These are phyloP conservation scores for Meripilus lineatus DNA, from an alignment of 1,284 basidiomycete genomes.

Conservation along the genomic window DNA sequence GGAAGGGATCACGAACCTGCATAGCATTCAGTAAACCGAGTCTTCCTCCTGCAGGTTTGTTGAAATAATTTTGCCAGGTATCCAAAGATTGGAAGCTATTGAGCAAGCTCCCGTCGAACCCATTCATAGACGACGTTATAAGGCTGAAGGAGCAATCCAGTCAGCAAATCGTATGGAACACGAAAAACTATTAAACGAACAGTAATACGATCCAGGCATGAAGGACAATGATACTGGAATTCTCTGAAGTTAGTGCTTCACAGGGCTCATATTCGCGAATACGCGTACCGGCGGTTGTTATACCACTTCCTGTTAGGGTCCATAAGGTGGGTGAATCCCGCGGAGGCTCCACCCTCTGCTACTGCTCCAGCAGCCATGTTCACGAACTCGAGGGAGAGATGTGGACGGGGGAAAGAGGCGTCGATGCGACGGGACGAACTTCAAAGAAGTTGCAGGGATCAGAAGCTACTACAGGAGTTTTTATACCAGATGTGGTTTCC, in stretches of 20 bases:
- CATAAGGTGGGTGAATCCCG: conserved; percentile 49
- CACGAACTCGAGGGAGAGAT: conserved; percentile 21
- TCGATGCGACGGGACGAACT: conserved; percentile 19
- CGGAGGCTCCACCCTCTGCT: conserved; percentile 14
- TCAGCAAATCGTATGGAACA: too few relatives aligned
- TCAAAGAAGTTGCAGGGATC: conserved; percentile 26
- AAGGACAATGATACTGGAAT: conserved; percentile 50
- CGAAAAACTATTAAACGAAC: conserved; percentile 37
- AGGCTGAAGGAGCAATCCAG: conserved; percentile 35
- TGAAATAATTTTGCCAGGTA: conserved; percentile 59
- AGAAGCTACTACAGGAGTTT: conserved; percentile 20
- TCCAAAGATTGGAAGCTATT: conserved; percentile 65
- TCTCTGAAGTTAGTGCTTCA: not conserved
- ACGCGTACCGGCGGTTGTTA: conserved; percentile 59
- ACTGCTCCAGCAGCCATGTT: conserved; percentile 43
- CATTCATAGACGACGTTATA: conserved; percentile 73
- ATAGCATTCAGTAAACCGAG: conserved; percentile 75
- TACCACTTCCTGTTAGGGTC: conserved; percentile 68
- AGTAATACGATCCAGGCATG: conserved; percentile 67
- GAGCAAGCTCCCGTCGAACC: conserved; percentile 77
- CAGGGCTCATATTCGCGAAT: too few relatives aligned
- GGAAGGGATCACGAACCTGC: conserved; percentile 43
- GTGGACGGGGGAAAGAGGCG: conserved; percentile 8
- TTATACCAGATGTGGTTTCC: conserved; percentile 19
- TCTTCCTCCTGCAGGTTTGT: conserved; percentile 45